Base-by-base conservation (phyloP, 495 filamentous ascomycete genomes). In the Corynascus novoguineensis region DNA sequence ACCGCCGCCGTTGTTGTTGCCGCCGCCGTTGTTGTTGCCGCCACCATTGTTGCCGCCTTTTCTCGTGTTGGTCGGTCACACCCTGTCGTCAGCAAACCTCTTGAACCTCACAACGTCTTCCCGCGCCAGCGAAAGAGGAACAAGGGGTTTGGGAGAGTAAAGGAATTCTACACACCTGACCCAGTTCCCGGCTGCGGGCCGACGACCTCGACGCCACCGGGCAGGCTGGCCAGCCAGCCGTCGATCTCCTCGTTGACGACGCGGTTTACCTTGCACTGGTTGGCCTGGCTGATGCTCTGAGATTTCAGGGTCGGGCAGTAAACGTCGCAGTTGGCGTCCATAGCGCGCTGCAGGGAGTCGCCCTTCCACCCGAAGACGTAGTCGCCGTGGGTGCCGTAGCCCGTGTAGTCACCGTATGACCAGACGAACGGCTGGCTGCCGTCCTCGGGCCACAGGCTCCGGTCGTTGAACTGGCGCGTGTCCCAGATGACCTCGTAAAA, bases 361-460 rank as follows among this genome's bases (percentile, higher is more conserved):
- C 67, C 72, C 58, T 74, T 73, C 72, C 73, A 74, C 4, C 73
- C 71, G 40, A 75, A 75, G 7, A 74, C 53, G 47, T 74, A 73
- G 56, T 75, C 72, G 0, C 70, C 73, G 55, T 75, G 71, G 25
- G 69, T 72, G 3, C 73, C 71, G 42, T 72, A 73, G 4, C 73
- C 73, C 4, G 66, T 71, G 25, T 48, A 58, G 32, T 76, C 65
- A 22, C 71, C 73, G 45, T 71, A 74, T 38, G 66, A 71, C 73
- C 74, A 79, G n/a, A 78, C 71, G 60, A 79, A 78, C 15, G 75
- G 76, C 57, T 78, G 74, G 42, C 57, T 68, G 47, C 71, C 72
- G 45, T 73, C 73, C 48, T 68, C 64, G 21, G 75, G 74, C 72
- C 75, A 78, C 32, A 69, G 45, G 48, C 27, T 46, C 32, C 51